A percentile compares a stretch with the other conserved stretches of the same genome.
Evolutionary conservation across 169 alveolate genomes (phyloP).

Genomic region (Miamiensis avidus): DNA sequence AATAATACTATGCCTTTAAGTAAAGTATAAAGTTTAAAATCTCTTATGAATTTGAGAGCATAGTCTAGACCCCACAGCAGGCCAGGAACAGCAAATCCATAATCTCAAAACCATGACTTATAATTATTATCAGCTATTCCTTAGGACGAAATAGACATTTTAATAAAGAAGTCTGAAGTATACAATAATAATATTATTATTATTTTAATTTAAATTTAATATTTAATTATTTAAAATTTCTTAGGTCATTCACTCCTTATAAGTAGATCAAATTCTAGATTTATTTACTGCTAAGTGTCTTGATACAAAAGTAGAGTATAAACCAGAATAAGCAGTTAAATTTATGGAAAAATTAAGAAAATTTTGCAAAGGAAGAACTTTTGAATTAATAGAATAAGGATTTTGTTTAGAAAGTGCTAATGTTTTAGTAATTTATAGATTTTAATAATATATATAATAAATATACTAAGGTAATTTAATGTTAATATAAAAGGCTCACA

Average conservation of each 20-base stretch:
- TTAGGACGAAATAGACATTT: not conserved
- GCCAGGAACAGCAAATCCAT: not conserved
- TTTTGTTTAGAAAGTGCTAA: constrained; percentile 39
- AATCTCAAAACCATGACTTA: not conserved
- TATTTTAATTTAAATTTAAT: too few species aligned
- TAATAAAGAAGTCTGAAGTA: not conserved
- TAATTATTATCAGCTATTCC: not conserved
- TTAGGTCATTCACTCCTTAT: constrained; percentile 14
- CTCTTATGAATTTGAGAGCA: not conserved
- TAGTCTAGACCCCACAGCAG: not conserved
- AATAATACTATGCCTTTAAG: too few species aligned
- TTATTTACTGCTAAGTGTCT: constrained; percentile 52
- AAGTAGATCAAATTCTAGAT: constrained; percentile 33
- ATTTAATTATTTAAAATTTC: too few species aligned
- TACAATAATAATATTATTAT: too few species aligned
- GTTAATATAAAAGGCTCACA: not conserved
- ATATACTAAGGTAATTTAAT: too few species aligned
- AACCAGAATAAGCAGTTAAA: constrained; percentile 47
- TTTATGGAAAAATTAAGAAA: constrained; percentile 42
- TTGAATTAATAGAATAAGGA: constrained; percentile 37
- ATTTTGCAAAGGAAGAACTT: constrained; percentile 21
- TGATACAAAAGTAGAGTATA: constrained; percentile 41
- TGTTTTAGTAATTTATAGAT: constrained; percentile 28
- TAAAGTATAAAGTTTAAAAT: not conserved
- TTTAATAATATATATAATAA: constrained; percentile 1